Conservation (phyloP, 179 eudicot genomes). For the Spinacia oleracea region DNA sequence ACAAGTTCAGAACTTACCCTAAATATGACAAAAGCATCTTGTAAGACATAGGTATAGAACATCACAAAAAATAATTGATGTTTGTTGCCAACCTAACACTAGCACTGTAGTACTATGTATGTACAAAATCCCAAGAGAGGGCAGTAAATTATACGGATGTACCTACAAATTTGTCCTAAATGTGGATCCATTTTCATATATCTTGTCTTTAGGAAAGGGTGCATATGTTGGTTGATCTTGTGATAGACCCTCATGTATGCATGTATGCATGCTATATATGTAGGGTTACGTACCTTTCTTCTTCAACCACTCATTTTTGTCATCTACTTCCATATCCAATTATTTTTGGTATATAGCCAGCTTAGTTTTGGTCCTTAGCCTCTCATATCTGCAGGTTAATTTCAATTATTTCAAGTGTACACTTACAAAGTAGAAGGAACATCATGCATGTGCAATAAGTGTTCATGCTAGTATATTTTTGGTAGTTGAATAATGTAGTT, state of each 20-base stretch:
- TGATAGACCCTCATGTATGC: conserved; percentile 9
- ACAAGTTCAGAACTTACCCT: no score
- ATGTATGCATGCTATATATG: neutral
- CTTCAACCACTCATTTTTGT: conserved; percentile 19
- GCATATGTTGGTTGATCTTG: conserved; percentile 17
- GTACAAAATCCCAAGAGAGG: neutral
- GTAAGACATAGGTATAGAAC: neutral
- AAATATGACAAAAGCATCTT: no score
- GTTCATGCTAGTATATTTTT: neutral
- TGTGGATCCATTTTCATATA: conserved; percentile 10
- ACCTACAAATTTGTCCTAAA: neutral
- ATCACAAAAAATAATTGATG: neutral
- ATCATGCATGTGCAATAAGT: conserved; percentile 23
- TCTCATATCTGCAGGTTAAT: neutral
- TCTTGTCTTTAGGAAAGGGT: conserved; percentile 23
- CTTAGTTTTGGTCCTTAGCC: conserved; percentile 14
- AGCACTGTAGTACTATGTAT: conserved; percentile 3
- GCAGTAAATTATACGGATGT: conserved; percentile 1
- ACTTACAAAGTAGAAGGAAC: neutral
- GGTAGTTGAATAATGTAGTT: neutral
- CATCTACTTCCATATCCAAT: conserved; percentile 5
- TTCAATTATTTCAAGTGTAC: conserved; percentile 22
- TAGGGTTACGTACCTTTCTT: conserved; percentile 15
- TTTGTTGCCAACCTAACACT: conserved; percentile 13
- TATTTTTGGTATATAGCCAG: conserved; percentile 13